Evolutionary conservation across 768 basidiomycete species (phyloP).

Genomic region (Termitomyces bulborhizus): DNA sequence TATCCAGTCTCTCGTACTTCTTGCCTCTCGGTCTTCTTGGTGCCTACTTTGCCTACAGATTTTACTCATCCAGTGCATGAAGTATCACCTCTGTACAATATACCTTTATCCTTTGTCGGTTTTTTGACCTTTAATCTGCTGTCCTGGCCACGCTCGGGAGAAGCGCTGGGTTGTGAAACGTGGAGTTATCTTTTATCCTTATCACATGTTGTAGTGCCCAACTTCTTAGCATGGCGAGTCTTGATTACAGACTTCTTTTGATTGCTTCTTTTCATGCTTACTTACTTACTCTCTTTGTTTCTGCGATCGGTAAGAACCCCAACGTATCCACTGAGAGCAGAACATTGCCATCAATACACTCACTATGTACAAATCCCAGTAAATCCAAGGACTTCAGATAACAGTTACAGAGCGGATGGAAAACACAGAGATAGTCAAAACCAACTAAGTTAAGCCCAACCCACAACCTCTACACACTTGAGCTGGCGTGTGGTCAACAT

Average conservation of each 20-base stretch:
- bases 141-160: slow-evolving; percentile 1
- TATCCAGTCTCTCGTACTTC: slow-evolving; percentile 70
- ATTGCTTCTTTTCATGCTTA: background rate
- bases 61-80: slow-evolving; percentile 51
- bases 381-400: background rate
- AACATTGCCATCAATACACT: background rate
- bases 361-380: background rate
- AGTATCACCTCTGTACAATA: slow-evolving; percentile 11
- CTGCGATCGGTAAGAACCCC: background rate
- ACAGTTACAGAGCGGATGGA: background rate
- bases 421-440: background rate
- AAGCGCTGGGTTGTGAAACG: slow-evolving; percentile 4
- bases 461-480: slow-evolving; percentile 59
- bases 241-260: background rate
- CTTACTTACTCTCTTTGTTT: background rate
- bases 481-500: slow-evolving; percentile 32
- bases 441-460: slow-evolving; percentile 13
- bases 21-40: slow-evolving; percentile 72
- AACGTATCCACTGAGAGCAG: too few species aligned
- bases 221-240: background rate
- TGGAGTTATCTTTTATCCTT: slow-evolving; percentile 4
- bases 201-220: slow-evolving; percentile 6
- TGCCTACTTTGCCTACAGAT: slow-evolving; percentile 86
- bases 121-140: background rate
- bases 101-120: slow-evolving; percentile 7